phyloP scores from a whole-genome alignment of 75 land plant genomes.

The Larix kaempferi region DNA sequence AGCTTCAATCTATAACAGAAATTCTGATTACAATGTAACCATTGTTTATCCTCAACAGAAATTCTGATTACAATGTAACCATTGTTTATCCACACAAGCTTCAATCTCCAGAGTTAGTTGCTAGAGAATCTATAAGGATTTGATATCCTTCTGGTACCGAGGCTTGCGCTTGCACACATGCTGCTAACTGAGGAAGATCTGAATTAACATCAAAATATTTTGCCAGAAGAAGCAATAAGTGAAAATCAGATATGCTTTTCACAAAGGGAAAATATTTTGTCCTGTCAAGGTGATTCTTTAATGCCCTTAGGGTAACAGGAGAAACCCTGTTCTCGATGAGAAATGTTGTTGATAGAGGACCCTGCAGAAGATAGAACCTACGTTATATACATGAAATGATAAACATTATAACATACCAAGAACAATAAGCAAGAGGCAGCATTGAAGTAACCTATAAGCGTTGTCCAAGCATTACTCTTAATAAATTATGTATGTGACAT shows the following conservation, averaged over 20 bases:
- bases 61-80: too few relatives aligned
- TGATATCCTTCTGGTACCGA: slow-evolving; percentile 90
- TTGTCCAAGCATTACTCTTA: too few relatives aligned
- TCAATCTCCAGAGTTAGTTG: slow-evolving; percentile 10
- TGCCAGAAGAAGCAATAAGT: slow-evolving; percentile 73
- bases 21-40: too few relatives aligned
- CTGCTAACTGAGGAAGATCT: slow-evolving; percentile 82
- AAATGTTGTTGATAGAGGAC: slow-evolving; percentile 73
- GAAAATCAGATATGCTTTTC: slow-evolving; percentile 93
- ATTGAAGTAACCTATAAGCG: too few relatives aligned
- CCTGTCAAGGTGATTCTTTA: slow-evolving; percentile 82
- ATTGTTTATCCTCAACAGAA: too few relatives aligned
- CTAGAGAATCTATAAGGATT: slow-evolving; percentile 85
- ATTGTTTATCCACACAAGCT: too few relatives aligned
- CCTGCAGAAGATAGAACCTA: slow-evolving; percentile 47
- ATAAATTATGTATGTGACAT: too few relatives aligned
- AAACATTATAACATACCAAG: too few relatives aligned
- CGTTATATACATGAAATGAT: too few relatives aligned
- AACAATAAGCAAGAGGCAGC: too few relatives aligned
- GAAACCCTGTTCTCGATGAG: slow-evolving; percentile 83
- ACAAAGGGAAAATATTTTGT: slow-evolving; percentile 62
- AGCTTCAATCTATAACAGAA: too few relatives aligned
- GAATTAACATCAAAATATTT: slow-evolving; percentile 68
- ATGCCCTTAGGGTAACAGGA: slow-evolving; percentile 44
- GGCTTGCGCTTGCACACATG: slow-evolving; percentile 61